phyloP scores from a whole-genome alignment of 345 rosid species.

The Citrus medica region DNA sequence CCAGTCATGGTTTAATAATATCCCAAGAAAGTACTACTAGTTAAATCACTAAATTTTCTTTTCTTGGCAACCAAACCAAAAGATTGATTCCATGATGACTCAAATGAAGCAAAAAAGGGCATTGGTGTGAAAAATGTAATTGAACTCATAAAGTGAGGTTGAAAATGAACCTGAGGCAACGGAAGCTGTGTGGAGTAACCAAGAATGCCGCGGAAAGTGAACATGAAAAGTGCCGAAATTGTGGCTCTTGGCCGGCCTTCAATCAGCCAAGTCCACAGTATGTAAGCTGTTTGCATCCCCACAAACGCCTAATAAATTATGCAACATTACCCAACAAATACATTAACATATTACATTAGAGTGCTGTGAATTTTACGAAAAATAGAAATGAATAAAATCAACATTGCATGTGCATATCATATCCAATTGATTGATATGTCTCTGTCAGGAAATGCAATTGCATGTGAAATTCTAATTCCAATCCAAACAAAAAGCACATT shows the following conservation, averaged over 20 bases:
- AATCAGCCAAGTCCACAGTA: constrained; percentile 78
- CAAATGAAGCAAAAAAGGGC: neutral
- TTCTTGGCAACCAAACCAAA: neutral
- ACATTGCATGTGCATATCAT: neutral
- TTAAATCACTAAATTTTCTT: neutral
- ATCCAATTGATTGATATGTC: neutral
- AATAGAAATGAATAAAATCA: neutral
- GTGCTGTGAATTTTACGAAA: neutral
- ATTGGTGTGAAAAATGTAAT: too few species aligned
- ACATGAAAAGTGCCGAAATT: constrained; percentile 85
- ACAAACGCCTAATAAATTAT: constrained; percentile 59
- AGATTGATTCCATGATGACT: neutral
- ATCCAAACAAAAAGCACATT: neutral
- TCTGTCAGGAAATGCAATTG: neutral
- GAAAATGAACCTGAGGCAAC: constrained; percentile 58
- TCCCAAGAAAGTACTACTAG: too few species aligned
- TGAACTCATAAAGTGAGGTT: neutral
- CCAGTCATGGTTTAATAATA: too few species aligned
- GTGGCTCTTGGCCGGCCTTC: constrained; percentile 86
- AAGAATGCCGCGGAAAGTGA: constrained; percentile 94
- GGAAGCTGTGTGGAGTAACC: constrained; percentile 97
- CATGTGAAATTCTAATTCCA: neutral
- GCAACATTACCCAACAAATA: neutral
- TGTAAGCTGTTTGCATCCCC: constrained; percentile 75
- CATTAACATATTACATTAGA: neutral